Evolutionary conservation across 768 basidiomycete genomes (phyloP).

Genomic region (Pleurotus salmoneostramineus): DNA sequence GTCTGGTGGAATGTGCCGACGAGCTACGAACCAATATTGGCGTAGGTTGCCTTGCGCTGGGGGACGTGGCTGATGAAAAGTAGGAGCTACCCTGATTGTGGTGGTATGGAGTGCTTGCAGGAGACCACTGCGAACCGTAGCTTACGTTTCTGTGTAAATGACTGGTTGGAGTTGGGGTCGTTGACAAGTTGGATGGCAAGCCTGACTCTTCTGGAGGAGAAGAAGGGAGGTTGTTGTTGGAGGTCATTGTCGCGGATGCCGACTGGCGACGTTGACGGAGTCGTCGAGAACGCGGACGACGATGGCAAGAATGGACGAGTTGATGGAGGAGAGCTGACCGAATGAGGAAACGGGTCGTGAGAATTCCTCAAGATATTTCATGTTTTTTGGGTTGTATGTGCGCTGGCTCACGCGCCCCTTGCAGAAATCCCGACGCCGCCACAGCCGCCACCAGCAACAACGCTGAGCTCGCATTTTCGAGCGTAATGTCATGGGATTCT

Average conservation of each 20-base stretch:
- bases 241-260: not conserved
- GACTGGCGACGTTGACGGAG: not conserved
- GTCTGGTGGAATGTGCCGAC: conserved; percentile 47
- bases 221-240: not conserved
- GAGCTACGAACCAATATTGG: conserved; percentile 44
- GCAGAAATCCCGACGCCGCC: too few relatives aligned
- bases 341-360: too few relatives aligned
- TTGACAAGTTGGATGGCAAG: conserved; percentile 18
- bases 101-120: conserved; percentile 54
- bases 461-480: not conserved
- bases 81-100: conserved; percentile 72
- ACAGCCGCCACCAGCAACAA: too few relatives aligned
- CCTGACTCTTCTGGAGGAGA: not conserved
- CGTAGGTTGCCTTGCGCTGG: conserved; percentile 34
- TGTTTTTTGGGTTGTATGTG: too few relatives aligned
- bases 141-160: conserved; percentile 41
- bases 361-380: too few relatives aligned
- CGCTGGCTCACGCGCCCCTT: too few relatives aligned
- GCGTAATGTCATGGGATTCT: conserved; percentile 10
- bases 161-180: conserved; percentile 42
- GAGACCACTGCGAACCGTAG: conserved; percentile 56
- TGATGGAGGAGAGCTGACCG: not conserved
- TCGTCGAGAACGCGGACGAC: not conserved
- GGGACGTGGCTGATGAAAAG: conserved; percentile 44
- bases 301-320: not conserved